A percentile compares a stretch with the other conserved stretches of the same genome.
Conservation (phyloP, 768 basidiomycete species). For the Daedaleopsis nitida region DNA sequence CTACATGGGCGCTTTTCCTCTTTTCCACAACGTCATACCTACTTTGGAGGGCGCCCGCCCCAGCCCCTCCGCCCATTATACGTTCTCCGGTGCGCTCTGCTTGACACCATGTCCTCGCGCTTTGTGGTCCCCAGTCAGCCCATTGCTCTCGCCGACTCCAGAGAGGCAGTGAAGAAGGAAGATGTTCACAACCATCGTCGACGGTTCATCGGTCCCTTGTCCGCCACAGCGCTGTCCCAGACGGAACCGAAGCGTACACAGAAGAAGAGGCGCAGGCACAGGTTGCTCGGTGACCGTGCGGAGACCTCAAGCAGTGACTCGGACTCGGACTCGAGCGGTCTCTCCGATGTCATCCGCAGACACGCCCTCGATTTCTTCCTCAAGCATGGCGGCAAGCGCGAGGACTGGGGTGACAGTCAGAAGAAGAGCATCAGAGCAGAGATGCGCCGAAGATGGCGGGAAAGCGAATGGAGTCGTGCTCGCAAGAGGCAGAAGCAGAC, state of each 20-base stretch:
- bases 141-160: background rate
- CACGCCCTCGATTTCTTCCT: constrained; percentile 69
- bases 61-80: background rate
- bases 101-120: background rate
- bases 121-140: background rate
- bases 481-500: constrained; percentile 35
- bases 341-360: constrained; percentile 53
- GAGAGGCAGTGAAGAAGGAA: constrained; percentile 9
- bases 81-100: background rate
- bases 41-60: background rate
- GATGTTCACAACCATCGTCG: constrained; percentile 47
- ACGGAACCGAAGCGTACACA: constrained; percentile 24
- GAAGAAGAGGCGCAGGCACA: constrained; percentile 9
- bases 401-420: constrained; percentile 66
- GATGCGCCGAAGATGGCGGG: constrained; percentile 61
- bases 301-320: constrained; percentile 25
- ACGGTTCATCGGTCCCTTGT: constrained; percentile 78
- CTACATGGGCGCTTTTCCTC: background rate
- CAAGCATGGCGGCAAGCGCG: constrained; percentile 59
- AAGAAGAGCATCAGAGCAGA: constrained; percentile 55
- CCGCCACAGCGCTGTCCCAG: constrained; percentile 51
- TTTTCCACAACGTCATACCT: background rate
- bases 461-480: constrained; percentile 63
- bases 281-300: background rate
- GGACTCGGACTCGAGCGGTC: constrained; percentile 31